Evolutionary conservation across 352 stramenopile species (phyloP), one percentile per base, ranked within the genome.

Genomic region (Phytophthora pisi): DNA sequence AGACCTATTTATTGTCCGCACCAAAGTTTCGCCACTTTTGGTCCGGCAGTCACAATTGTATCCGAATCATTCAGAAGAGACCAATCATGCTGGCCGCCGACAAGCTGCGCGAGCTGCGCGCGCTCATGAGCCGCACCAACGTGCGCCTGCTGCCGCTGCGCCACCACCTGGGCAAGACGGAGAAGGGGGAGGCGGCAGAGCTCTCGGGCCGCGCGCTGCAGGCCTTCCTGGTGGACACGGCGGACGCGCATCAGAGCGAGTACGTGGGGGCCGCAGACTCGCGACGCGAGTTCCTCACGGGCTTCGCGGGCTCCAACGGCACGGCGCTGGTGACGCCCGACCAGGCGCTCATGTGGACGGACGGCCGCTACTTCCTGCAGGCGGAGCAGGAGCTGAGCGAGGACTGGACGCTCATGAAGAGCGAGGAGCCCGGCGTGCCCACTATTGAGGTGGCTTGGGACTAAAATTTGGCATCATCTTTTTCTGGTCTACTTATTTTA

Each of bases 291-390:
- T 99, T 97, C 74, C 74, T 99, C 47, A 98, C 91, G 13, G 92
- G 91, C 40, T 99, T 99, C 81, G 97, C 97, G 54, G 98, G 98
- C 13, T 98, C 91, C 47, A 98, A 96, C 18, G 98, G 98, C 23
- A 99, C 97, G 4, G 89, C 86, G 6, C 59, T 97, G 0, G 82
- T 98, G 61, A 97, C 91, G 5, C 57, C 61, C 4, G 80, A 90
- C 23, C 84, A 97, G 65, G 96, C 95, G 30, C 75, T 98, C 51
- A 83, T 99, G 49, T 99, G 97, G 97, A 99, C 98, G 5, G 98
- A 99, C 68, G 97, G 97, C 0, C 85, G 98, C 45, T 99, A 99
- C 68, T 99, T 98, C 68, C 77, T 99, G 47, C 98, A 99, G 82
- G 98, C 98, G 13, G 84, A 92, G 54, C 77, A 98, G 51, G 77